These are phyloP conservation scores for Verticillium nonalfalfae DNA, from an alignment of 2,329 filamentous ascomycete species.

Conservation along the genomic window DNA sequence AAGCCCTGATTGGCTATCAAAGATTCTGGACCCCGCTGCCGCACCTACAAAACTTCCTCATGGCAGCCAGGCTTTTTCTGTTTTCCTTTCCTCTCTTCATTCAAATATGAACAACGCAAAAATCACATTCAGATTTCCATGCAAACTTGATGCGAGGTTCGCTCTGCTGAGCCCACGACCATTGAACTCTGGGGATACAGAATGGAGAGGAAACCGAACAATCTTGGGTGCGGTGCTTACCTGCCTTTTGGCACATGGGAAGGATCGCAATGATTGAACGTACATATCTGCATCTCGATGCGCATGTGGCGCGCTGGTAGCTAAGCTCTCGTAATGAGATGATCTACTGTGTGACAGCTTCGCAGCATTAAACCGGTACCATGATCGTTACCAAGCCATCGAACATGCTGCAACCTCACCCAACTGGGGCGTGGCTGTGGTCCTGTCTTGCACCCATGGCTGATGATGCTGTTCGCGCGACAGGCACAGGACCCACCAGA, in stretches of 20 bases:
- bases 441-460: no score
- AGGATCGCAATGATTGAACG: constrained; percentile 56
- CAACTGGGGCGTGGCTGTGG: no score
- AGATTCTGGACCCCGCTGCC: neutral
- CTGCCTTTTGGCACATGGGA: constrained; percentile 36
- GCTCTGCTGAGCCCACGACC: constrained; percentile 39
- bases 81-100: constrained; percentile 18
- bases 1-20: neutral
- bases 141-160: constrained; percentile 38
- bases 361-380: no score
- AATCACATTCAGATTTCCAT: constrained; percentile 32
- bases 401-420: no score
- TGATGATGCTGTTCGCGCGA: no score
- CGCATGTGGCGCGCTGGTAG: no score
- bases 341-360: no score
- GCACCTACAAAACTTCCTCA: constrained; percentile 2
- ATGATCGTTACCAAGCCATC: no score
- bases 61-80: neutral
- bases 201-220: constrained; percentile 50
- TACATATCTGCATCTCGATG: constrained; percentile 28
- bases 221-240: constrained; percentile 55
- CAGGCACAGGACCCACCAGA: no score
- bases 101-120: constrained; percentile 41
- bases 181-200: constrained; percentile 37
- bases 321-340: no score